Base-by-base conservation (phyloP, 2,329 filamentous ascomycete species). In the Fusarium euwallaceae region DNA sequence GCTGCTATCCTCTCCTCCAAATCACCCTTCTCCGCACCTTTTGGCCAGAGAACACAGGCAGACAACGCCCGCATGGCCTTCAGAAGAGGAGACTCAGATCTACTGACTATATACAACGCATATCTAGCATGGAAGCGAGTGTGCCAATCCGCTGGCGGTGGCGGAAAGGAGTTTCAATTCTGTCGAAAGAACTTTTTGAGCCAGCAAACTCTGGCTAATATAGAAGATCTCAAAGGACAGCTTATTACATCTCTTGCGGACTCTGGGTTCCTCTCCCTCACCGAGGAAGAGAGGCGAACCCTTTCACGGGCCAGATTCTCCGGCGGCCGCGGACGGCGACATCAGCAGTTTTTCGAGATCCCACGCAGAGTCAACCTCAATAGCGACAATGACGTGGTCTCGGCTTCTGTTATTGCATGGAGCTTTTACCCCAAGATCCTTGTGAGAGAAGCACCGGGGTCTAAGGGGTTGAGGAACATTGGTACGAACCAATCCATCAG, bases 401-500 rank as follows among this genome's bases (percentile, higher is more conserved):
- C 95, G 7, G 91, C 92, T 70, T 93, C 95, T 0, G 93, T 98
- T 48, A 93, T 98, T 76, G 94, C 95, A 0, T 97, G 94, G 90
- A 95, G 94, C 62, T 98, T 99, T 85, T 98, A 99, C 79, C 97
- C 97, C 1, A 98, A 98, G 79, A 89, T 99, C 17, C 88, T 98
- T 4, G 90, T 93, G 29, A 91, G 93, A 66, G 95, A 98, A 78
- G 91, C 91, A 60, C 84, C 85, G 0, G 87, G 86, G 24, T 86
- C 86, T 29, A 97, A 95, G 84, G 95, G 94, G 14, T 93, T 95
- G 88, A 92, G 95, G 65, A 98, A 98, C 76, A 92, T 98, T 69
- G 92, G 94, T 62, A 98, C 98, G 84, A 98, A 97, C 81, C 96
- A 98, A 82, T 89, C 90, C 53, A 95, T 99, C 76, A 95, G 92